These are phyloP conservation scores for Cochlearia excelsa DNA, from an alignment of 345 rosid species.

Conservation along the genomic window DNA sequence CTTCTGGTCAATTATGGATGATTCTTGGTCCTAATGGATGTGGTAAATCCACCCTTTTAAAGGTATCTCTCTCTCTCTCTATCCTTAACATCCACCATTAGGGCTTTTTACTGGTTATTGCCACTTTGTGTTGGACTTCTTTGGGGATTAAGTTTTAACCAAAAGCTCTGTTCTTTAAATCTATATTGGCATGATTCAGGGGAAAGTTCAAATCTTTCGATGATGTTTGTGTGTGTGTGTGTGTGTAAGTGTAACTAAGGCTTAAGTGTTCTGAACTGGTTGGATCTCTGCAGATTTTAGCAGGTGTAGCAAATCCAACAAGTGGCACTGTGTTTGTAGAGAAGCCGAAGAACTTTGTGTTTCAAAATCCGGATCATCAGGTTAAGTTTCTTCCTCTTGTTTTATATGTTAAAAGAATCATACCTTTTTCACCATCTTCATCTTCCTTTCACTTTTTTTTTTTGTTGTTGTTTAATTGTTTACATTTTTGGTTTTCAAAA, in stretches of 20 bases:
- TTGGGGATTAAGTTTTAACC: background rate
- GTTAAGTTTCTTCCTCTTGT: slow-evolving; percentile 36
- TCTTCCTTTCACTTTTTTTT: background rate
- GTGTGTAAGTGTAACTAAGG: slow-evolving; percentile 1
- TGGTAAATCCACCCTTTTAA: slow-evolving; percentile 94
- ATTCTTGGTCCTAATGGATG: slow-evolving; percentile 97
- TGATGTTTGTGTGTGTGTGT: slow-evolving; percentile 11
- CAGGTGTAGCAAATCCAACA: slow-evolving; percentile 78
- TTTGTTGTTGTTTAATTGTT: background rate
- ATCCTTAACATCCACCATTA: background rate
- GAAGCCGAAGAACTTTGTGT: slow-evolving; percentile 77
- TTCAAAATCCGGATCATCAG: slow-evolving; percentile 97
- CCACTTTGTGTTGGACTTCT: background rate
- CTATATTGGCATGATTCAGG: too few species aligned
- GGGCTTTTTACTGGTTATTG: background rate
- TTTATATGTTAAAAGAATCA: background rate
- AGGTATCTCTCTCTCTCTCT: slow-evolving; percentile 43
- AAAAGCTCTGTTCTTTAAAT: background rate
- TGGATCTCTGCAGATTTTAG: slow-evolving; percentile 60
- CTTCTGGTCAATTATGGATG: slow-evolving; percentile 89
- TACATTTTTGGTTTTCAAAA: background rate
- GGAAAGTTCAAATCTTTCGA: slow-evolving; percentile 16
- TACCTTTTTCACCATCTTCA: background rate
- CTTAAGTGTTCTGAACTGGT: slow-evolving; percentile 2
- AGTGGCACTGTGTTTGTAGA: slow-evolving; percentile 53